Evolutionary conservation across 352 stramenopile species (phyloP).

Genomic region (Pythium myriotylum): DNA sequence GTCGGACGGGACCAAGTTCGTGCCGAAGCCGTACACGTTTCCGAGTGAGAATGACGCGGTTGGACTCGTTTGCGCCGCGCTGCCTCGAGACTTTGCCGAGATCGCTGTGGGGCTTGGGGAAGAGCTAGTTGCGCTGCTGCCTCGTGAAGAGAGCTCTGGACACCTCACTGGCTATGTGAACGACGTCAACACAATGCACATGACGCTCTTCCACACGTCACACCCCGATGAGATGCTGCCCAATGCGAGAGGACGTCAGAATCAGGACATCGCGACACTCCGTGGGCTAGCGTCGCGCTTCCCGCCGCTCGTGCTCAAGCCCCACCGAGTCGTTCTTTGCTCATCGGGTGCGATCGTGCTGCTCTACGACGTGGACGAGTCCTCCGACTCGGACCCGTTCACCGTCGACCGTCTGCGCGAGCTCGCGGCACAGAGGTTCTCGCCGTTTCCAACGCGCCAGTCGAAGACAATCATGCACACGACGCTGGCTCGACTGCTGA

Average conservation of each 20-base stretch:
- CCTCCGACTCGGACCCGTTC: constrained; percentile 44
- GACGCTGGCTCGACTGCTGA: constrained; percentile 61
- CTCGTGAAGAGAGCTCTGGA: constrained; percentile 30
- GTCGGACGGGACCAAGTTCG: constrained; percentile 34
- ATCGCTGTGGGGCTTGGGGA: constrained; percentile 42
- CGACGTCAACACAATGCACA: constrained; percentile 67
- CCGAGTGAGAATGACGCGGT: constrained; percentile 46
- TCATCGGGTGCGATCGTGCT: constrained; percentile 70
- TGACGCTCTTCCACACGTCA: constrained; percentile 83
- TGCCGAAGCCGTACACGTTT: constrained; percentile 55
- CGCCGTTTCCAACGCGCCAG: constrained; percentile 30
- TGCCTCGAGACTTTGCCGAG: constrained; percentile 40
- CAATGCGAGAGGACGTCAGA: constrained; percentile 34
- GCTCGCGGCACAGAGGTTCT: constrained; percentile 51
- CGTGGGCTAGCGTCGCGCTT: constrained; percentile 40
- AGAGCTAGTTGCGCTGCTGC: constrained; percentile 49
- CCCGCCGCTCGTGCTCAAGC: constrained; percentile 45
- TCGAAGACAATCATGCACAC: constrained; percentile 75
- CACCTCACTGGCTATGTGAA: constrained; percentile 62
- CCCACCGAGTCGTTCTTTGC: constrained; percentile 56
- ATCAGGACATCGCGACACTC: constrained; percentile 50
- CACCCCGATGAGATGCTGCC: constrained; percentile 61
- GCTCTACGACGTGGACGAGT: constrained; percentile 54
- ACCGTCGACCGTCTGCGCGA: constrained; percentile 59
- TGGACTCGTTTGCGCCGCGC: constrained; percentile 48